These are phyloP conservation scores for Volutella citrinella DNA, from an alignment of 2,329 filamentous ascomycete genomes.

Conservation along the genomic window DNA sequence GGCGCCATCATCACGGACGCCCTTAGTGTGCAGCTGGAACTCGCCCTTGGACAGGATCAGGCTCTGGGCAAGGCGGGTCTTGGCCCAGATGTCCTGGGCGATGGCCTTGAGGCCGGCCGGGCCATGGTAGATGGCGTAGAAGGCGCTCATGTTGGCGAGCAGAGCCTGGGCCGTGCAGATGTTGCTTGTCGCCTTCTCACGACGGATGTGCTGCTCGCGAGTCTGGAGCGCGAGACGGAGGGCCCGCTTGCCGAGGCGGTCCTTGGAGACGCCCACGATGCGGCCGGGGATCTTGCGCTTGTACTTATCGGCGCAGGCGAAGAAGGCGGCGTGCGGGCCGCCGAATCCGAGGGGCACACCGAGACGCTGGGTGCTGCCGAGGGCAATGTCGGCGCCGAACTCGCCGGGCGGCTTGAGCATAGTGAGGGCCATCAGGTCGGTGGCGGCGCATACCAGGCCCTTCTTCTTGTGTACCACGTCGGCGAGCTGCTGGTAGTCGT, in stretches of 20 bases:
- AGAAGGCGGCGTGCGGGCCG: slow-evolving; percentile 93
- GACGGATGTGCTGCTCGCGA: slow-evolving; percentile 90
- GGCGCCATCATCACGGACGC: slow-evolving; percentile 52
- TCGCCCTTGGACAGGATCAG: slow-evolving; percentile 45
- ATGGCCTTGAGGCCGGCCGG: slow-evolving; percentile 80
- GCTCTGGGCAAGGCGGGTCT: slow-evolving; percentile 63
- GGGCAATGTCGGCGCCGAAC: slow-evolving; percentile 91
- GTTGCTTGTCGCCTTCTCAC: slow-evolving; percentile 96
- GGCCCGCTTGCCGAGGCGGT: slow-evolving; percentile 68
- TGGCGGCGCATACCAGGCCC: slow-evolving; percentile 80
- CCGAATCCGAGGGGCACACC: slow-evolving; percentile 91
- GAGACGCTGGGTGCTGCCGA: slow-evolving; percentile 87
- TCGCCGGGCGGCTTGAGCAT: slow-evolving; percentile 86
- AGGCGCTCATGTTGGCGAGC: slow-evolving; percentile 90
- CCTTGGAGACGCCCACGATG: slow-evolving; percentile 85
- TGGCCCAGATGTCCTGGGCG: slow-evolving; percentile 70
- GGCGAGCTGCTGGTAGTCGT: slow-evolving; percentile 70
- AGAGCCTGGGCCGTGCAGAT: slow-evolving; percentile 95
- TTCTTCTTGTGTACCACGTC: slow-evolving; percentile 75
- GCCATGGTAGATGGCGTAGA: slow-evolving; percentile 93
- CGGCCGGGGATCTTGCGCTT: slow-evolving; percentile 93
- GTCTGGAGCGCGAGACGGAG: slow-evolving; percentile 75
- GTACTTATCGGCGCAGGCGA: slow-evolving; percentile 73
- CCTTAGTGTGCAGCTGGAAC: slow-evolving; percentile 58
- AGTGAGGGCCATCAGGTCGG: slow-evolving; percentile 84